Evolutionary conservation across 768 basidiomycete species (phyloP), one percentile per base, ranked within the genome.

Genomic region (Kwoniella pini): DNA sequence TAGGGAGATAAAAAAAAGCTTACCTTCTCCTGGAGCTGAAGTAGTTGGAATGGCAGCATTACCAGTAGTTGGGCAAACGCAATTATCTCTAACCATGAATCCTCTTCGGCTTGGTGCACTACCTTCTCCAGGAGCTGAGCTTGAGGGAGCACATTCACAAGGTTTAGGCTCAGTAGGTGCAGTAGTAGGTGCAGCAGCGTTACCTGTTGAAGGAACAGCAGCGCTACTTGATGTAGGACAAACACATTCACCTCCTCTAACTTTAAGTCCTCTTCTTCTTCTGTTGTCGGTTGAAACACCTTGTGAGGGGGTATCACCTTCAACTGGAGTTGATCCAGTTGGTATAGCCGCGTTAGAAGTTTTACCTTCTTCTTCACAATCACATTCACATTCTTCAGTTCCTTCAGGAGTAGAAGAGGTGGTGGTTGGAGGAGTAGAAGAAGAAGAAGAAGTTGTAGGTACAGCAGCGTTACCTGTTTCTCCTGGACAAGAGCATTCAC

Each of bases 241-340:
- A 27, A 44, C 59, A 44, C 59, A 61, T 13, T 57, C 55, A 38
- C 43, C 54, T 28, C 42, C 42, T 57, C 54, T 43, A 13, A 22
- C 26, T 2, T n/a, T 9, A 17, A 48, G 17, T 10, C 55, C 55
- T 38, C 45, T 46, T 57, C 55, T 26, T 57, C 55, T 26, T 7
- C n/a, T 33, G 22, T n/a, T 42, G 15, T 13, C 7, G 55, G 15
- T n/a, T 19, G 12, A 12, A 4, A 13, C 22, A 3, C 17, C 38
- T 12, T 15, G 44, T 2, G 43, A 28, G 4, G 54, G 54, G 22
- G 27, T 19, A 39, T n/a, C 44, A 44, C 54, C 54, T 46, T 56
- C 54, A 12, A 24, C 27, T 6, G 53, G 39, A 43, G 53, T 13
- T 7, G 6, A 21, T 9, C n/a, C 22, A 19, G 56, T 57, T 19